Percentiles rank a stretch among this genome's conserved stretches.
phyloP scores from a whole-genome alignment of 257 asterid genomes.

The Datura wrightii region DNA sequence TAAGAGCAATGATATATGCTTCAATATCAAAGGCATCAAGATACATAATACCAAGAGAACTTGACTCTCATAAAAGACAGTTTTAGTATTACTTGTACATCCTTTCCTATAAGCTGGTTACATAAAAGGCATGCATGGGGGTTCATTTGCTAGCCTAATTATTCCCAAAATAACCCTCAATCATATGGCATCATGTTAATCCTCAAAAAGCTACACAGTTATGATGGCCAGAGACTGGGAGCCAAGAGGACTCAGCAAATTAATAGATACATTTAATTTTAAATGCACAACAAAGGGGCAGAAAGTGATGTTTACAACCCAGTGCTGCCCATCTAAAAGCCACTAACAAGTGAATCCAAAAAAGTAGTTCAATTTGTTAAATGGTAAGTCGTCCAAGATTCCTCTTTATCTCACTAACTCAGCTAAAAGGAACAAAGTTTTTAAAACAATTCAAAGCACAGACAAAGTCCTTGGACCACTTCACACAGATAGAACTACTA shows the following conservation, averaged over 20 bases:
- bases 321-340: conserved; percentile 19
- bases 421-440: conserved; percentile 14
- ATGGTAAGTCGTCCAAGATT: conserved; percentile 36
- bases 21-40: not conserved
- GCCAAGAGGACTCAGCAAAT: not conserved
- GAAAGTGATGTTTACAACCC: conserved; percentile 23
- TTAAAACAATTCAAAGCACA: conserved; percentile 39
- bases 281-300: not conserved
- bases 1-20: not conserved
- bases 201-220: not conserved
- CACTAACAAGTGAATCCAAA: conserved; percentile 37
- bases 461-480: conserved; percentile 60
- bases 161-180: not conserved
- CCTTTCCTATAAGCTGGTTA: not conserved
- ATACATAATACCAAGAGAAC: conserved; percentile 15
- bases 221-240: not conserved
- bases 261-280: not conserved
- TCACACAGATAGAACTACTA: conserved; percentile 42
- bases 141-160: not conserved
- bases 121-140: not conserved
- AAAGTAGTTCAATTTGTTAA: conserved; percentile 34
- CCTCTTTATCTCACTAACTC: conserved; percentile 41
- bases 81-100: not conserved
- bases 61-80: not conserved
- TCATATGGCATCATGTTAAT: not conserved